These are phyloP conservation scores for Cercospora sesami DNA, from an alignment of 2,329 filamentous ascomycete genomes.

Conservation along the genomic window DNA sequence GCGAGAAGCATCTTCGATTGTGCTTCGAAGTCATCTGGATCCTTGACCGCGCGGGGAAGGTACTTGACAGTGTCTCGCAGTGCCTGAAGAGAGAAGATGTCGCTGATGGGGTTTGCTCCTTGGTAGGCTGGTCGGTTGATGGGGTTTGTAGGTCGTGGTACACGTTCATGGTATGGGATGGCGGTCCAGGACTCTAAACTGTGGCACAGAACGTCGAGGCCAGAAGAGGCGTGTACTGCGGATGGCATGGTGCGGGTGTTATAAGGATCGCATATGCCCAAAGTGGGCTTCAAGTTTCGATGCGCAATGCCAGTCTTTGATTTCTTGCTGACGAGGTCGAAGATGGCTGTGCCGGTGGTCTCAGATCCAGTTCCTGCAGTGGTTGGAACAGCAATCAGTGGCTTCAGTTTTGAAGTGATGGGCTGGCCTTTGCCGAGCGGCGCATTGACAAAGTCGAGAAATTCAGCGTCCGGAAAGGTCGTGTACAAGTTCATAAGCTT, in stretches of 20 bases:
- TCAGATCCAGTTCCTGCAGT: slow-evolving; percentile 88
- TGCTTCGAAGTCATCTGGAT: slow-evolving; percentile 88
- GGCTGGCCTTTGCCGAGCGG: slow-evolving; percentile 82
- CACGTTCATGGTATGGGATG: slow-evolving; percentile 86
- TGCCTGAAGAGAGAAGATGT: slow-evolving; percentile 91
- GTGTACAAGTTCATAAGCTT: slow-evolving; percentile 98
- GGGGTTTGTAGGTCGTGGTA: slow-evolving; percentile 81
- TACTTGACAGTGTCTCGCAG: slow-evolving; percentile 85
- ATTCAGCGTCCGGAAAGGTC: slow-evolving; percentile 85
- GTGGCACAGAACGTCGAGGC: slow-evolving; percentile 93
- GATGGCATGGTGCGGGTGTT: slow-evolving; percentile 97
- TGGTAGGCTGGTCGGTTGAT: slow-evolving; percentile 92
- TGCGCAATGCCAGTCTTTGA: slow-evolving; percentile 97
- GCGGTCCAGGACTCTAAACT: slow-evolving; percentile 96
- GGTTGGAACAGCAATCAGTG: slow-evolving; percentile 79
- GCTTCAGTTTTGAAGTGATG: slow-evolving; percentile 68
- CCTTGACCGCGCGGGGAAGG: slow-evolving; percentile 78
- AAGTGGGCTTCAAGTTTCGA: slow-evolving; percentile 88
- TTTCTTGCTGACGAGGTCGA: slow-evolving; percentile 84
- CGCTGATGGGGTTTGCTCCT: slow-evolving; percentile 94
- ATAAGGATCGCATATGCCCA: slow-evolving; percentile 81
- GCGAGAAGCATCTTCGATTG: slow-evolving; percentile 95
- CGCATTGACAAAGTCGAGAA: slow-evolving; percentile 96
- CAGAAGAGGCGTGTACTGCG: slow-evolving; percentile 87
- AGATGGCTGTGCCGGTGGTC: slow-evolving; percentile 97